A percentile compares a stretch with the other conserved stretches of the same genome.
Evolutionary conservation across 345 rosid species (phyloP).

Genomic region (Citrus inodora): DNA sequence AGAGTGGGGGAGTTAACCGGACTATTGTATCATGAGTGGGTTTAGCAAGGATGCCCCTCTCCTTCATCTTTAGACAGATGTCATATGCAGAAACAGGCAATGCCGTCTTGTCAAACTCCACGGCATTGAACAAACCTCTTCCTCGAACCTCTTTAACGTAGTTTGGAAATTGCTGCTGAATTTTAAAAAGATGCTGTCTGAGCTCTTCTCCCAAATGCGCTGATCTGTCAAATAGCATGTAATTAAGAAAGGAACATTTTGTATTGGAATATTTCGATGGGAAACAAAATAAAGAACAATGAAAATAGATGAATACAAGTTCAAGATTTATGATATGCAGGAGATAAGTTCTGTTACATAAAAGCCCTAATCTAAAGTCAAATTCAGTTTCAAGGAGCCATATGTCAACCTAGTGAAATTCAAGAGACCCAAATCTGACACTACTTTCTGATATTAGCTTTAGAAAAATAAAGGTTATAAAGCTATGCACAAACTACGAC

Average conservation of each 20-base stretch:
- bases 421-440: neutral
- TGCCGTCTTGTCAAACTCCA: constrained; percentile 59
- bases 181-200: constrained; percentile 46
- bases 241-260: neutral
- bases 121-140: constrained; percentile 87
- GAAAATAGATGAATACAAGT: neutral
- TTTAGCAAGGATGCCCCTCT: constrained; percentile 88
- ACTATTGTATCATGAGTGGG: constrained; percentile 89
- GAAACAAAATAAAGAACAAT: neutral
- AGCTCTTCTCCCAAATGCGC: constrained; percentile 61
- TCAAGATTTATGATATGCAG: neutral
- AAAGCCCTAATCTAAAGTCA: neutral
- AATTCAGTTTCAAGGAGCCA: neutral
- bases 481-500: neutral
- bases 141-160: constrained; percentile 88
- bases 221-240: constrained; percentile 42
- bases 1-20: constrained; percentile 91
- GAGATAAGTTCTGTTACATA: neutral
- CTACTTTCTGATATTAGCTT: neutral
- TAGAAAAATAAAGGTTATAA: neutral
- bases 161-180: constrained; percentile 61
- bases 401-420: neutral
- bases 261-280: neutral
- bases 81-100: constrained; percentile 84
- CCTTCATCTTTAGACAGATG: constrained; percentile 87